phyloP scores from a whole-genome alignment of 2,329 filamentous ascomycete species.

The Penicillium sp. region DNA sequence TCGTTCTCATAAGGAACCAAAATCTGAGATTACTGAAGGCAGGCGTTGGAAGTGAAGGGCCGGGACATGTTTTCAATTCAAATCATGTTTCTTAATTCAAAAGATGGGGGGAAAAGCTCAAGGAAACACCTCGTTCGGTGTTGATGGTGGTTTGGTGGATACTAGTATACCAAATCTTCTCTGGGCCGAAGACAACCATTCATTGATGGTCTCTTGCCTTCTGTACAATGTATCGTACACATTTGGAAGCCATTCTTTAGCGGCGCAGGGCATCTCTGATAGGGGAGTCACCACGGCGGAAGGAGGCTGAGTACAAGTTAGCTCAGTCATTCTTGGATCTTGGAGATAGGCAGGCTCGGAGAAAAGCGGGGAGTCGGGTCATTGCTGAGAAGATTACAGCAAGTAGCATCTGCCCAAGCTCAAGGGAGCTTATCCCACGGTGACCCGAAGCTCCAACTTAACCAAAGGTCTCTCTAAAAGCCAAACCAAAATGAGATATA shows the following conservation, averaged over 20 bases:
- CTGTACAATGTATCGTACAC: slow-evolving; percentile 43
- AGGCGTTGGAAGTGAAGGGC: neutral
- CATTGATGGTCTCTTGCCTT: slow-evolving; percentile 19
- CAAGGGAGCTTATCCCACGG: neutral
- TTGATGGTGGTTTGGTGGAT: neutral
- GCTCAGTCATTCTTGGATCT: slow-evolving; percentile 1
- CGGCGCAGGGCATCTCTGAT: slow-evolving; percentile 40
- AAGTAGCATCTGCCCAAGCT: neutral
- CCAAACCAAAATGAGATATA: neutral
- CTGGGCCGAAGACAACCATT: slow-evolving; percentile 9
- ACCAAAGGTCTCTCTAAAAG: neutral
- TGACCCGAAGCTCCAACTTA: neutral
- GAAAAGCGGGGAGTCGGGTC: slow-evolving; percentile 5
- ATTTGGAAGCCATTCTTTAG: slow-evolving; percentile 25
- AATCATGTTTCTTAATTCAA: slow-evolving; percentile 5
- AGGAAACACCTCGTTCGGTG: slow-evolving; percentile 2
- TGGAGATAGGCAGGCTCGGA: neutral
- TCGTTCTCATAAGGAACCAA: neutral
- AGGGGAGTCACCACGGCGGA: slow-evolving; percentile 44
- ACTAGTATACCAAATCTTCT: slow-evolving; percentile 14
- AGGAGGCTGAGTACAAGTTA: slow-evolving; percentile 37
- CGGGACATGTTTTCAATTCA: slow-evolving; percentile 1
- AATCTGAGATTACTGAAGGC: neutral
- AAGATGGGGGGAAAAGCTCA: neutral
- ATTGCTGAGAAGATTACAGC: neutral